Conservation (phyloP, 1,139 yeast species). For the Kodamaea fungicola region DNA sequence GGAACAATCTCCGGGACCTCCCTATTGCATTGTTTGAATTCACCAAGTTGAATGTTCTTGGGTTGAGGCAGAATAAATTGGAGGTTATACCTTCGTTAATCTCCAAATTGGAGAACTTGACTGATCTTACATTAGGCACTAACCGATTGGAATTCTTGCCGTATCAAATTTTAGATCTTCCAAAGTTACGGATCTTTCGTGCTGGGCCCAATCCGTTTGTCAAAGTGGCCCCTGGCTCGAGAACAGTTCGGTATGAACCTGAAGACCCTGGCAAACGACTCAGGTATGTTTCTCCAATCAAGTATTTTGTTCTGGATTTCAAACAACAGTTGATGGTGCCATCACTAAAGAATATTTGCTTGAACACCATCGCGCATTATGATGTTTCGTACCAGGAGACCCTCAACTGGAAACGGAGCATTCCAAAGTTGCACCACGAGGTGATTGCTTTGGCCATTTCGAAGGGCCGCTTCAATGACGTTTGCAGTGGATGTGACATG, state of each 20-base stretch:
- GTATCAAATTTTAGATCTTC: slow-evolving; percentile 46
- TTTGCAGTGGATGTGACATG: slow-evolving; percentile 47
- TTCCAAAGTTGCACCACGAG: slow-evolving; percentile 33
- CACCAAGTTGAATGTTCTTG: slow-evolving; percentile 48
- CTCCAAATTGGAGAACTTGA: slow-evolving; percentile 37
- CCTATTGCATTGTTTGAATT: slow-evolving; percentile 52
- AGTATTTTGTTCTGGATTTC: slow-evolving; percentile 10
- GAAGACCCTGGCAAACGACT: slow-evolving; percentile 7
- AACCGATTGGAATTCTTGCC: slow-evolving; percentile 55
- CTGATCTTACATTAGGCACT: slow-evolving; percentile 49
- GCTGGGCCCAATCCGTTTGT: slow-evolving; percentile 46
- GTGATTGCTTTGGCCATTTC: slow-evolving; percentile 42
- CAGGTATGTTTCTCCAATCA: slow-evolving; percentile 25
- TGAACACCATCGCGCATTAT: slow-evolving; percentile 43
- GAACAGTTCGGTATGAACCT: slow-evolving; percentile 10
- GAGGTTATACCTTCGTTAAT: slow-evolving; percentile 52
- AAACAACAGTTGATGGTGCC: slow-evolving; percentile 21
- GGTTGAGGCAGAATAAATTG: slow-evolving; percentile 51
- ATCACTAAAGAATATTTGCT: slow-evolving; percentile 38
- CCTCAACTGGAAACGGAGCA: slow-evolving; percentile 37
- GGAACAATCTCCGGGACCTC: slow-evolving; percentile 48
- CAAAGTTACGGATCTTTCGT: slow-evolving; percentile 42
- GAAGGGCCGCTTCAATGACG: slow-evolving; percentile 42
- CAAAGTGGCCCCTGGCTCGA: slow-evolving; percentile 28
- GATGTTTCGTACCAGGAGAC: slow-evolving; percentile 44